Evolutionary conservation across 2,329 filamentous ascomycete species (phyloP), one percentile per base, ranked within the genome.

Genomic region (Diaporthe longicolla): DNA sequence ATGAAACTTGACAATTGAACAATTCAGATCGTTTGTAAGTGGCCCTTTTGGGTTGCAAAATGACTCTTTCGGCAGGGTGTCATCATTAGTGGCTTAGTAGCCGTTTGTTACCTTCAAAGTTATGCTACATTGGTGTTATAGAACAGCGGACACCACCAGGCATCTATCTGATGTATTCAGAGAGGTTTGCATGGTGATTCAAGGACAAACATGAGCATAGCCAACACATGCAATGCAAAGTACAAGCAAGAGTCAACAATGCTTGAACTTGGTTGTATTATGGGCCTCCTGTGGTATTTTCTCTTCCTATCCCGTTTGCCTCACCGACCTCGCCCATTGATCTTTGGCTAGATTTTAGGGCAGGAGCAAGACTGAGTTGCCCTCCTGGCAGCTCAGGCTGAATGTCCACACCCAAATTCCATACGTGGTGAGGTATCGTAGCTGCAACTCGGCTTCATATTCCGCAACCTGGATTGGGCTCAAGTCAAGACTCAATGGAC

Each of bases 11-110:
- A 50, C 21, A 8, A 5, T 17, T 21, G 7, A 5, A 40, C 21
- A 17, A 10, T 29, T 5, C 3, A 26, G 32, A 19, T n/a, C 5
- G 45, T 26, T 52, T 40, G 48, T 54, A 37, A 63, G 59, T n/a
- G 48, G 13, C 48, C 45, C 9, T 50, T 9, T 50, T n/a, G 9
- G 45, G 45, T 24, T 50, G 21, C 21, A 21, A 10, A 35, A 32
- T 66, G 63, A 66, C 45, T 66, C 45, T 66, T 24, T 21, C 63
- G 45, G 63, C n/a, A 52, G 9, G 61, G 48, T 37, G 29, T 37
- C 11, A 37, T 37, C 11, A 37, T 37, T 11, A 13, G 11, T 52
- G 45, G 63, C 63, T 52, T 52, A 32, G 45, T 32, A 4, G 63
- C 45, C 26, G 35, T 9, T 32, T 37, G 61, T 21, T 11, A 35